Percentiles rank a stretch among this genome's conserved stretches.
These are phyloP conservation scores for Rhizoctonia solani DNA, from an alignment of 1,284 basidiomycete species.

Conservation along the genomic window DNA sequence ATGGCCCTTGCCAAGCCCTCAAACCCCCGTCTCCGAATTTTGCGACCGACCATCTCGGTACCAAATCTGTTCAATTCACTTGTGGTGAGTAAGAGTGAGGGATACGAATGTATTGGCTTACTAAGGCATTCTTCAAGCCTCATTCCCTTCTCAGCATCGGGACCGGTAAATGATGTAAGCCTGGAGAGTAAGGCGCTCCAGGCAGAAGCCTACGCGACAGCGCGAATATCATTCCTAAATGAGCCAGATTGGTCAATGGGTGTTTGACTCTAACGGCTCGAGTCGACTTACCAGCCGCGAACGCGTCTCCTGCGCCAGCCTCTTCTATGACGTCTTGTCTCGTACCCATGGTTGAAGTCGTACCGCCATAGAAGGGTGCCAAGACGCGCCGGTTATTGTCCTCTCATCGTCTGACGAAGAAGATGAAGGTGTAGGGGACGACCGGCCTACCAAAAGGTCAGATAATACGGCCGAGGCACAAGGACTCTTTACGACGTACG, in stretches of 20 bases:
- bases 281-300: constrained; percentile 36
- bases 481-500: neutral
- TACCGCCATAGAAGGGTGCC: constrained; percentile 15
- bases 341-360: constrained; percentile 13
- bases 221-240: constrained; percentile 39
- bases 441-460: neutral
- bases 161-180: constrained; percentile 7
- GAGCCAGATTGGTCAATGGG: neutral
- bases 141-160: constrained; percentile 37
- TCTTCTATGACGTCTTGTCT: constrained; percentile 38
- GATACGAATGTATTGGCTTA: neutral
- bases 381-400: constrained; percentile 27
- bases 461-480: neutral
- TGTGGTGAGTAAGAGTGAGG: neutral
- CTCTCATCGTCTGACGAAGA: constrained; percentile 18
- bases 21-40: constrained; percentile 36
- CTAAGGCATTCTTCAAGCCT: constrained; percentile 39
- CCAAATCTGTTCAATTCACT: constrained; percentile 34
- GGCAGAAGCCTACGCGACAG: constrained; percentile 38
- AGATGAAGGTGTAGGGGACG: constrained; percentile 23
- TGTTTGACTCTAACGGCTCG: neutral
- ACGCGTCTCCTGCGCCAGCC: constrained; percentile 37
- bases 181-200: constrained; percentile 35
- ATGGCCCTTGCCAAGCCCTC: constrained; percentile 37
- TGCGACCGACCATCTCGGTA: constrained; percentile 38